Evolutionary conservation across 2,329 filamentous ascomycete genomes (phyloP), one percentile per base, ranked within the genome.

Genomic region (Cryphonectria radicalis): DNA sequence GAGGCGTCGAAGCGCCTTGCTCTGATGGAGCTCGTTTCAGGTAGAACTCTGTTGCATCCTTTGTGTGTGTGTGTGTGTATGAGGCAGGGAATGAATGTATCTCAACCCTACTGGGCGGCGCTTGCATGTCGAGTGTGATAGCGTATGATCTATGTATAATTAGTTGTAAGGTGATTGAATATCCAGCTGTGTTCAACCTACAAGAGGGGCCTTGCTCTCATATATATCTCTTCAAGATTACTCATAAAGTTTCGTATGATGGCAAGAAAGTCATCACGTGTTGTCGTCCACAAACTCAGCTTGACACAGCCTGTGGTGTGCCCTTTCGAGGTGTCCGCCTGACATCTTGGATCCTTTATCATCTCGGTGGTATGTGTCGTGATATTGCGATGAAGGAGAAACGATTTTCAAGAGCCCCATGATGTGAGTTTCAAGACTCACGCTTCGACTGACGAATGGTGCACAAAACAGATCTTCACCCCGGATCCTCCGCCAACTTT

Each of bases 1-100:
- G 28, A 66, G 68, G 28, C 53, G 55, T 13, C 40, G 63, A 11
- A 66, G 68, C 28, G 25, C 25, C 35, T 42, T 63, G 7, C 60
- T 25, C 8, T 63, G 60, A 63, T 2, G 32, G 19, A 22, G 10
- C 35, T 63, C 35, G 14, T 42, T 10, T 25, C 60, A 25, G 4
- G 8, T 17, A n/a, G 1, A 1, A 63, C 14, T 22, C 8, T 40
- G 28, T 25, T 19, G 37, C 35, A 11, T 63, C 8, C 13, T 17
- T 13, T 57, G n/a, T 40, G 37, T 40, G 37, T 40, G 37, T 40
- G 37, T 13, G 37, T 40, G 37, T 40, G 37, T 40, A 10, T 13
- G 37, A 13, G 10, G 37, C 37, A 57, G 25, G 46, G 22, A n/a
- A 59, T 13, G 13, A 6, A 59, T 59, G 13, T 32, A 43, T 17